These are phyloP conservation scores for Pythium insidiosum DNA, from an alignment of 352 stramenopile species.

Conservation along the genomic window DNA sequence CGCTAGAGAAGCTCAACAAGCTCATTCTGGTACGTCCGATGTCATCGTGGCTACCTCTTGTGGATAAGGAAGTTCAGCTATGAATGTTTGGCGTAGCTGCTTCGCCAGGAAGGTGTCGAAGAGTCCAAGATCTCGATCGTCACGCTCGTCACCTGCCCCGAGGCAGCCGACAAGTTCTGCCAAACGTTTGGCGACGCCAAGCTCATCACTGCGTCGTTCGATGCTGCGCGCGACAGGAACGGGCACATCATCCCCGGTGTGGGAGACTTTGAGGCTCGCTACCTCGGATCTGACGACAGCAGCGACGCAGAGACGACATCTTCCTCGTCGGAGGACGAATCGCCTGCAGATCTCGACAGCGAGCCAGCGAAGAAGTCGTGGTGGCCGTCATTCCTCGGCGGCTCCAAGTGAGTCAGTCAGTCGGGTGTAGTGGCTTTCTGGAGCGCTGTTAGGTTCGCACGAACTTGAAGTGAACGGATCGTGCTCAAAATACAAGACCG, in stretches of 20 bases:
- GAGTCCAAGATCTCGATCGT: conserved; percentile 77
- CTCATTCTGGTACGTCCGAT: conserved; percentile 49
- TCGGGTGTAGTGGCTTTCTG: too few species aligned
- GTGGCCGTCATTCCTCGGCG: too few species aligned
- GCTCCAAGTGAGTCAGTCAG: too few species aligned
- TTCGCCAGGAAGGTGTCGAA: conserved; percentile 62
- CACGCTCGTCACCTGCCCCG: conserved; percentile 69
- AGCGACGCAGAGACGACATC: neutral
- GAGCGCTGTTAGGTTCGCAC: conserved; percentile 5
- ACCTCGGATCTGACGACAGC: conserved; percentile 38
- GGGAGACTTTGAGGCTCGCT: conserved; percentile 69
- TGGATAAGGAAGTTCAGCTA: neutral
- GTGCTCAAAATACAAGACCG: too few species aligned
- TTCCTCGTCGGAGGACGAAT: too few species aligned
- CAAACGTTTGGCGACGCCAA: conserved; percentile 67
- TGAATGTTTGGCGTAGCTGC: conserved; percentile 21
- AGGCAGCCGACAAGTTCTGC: conserved; percentile 75
- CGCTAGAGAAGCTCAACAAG: conserved; percentile 59
- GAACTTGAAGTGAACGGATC: conserved; percentile 8
- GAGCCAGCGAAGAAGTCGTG: too few species aligned
- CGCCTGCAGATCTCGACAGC: too few species aligned
- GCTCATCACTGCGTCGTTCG: conserved; percentile 74
- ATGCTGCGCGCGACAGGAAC: conserved; percentile 41
- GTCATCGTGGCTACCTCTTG: neutral
- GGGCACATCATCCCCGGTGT: conserved; percentile 67